Conservation (phyloP, 192 early-diverging fungal species). For the Phlyctochytrium bullatum region DNA sequence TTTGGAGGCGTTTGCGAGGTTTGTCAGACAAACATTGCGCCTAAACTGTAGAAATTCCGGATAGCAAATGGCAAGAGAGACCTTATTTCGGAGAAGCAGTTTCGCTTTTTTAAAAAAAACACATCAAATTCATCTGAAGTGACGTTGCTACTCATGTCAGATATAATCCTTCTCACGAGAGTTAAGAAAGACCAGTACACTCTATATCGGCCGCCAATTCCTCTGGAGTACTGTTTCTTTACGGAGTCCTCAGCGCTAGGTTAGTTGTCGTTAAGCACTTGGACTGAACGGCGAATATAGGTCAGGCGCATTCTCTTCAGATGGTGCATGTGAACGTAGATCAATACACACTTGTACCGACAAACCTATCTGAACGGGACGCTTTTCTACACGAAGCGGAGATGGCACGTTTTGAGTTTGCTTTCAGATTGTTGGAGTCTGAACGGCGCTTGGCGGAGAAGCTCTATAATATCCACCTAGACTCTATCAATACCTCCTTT, state of each 20-base stretch:
- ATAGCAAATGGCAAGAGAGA: constrained; percentile 45
- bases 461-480: not conserved
- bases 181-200: constrained; percentile 42
- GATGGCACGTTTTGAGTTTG: not conserved
- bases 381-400: not conserved
- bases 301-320: too few relatives aligned
- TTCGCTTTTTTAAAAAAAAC: constrained; percentile 42
- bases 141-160: constrained; percentile 47
- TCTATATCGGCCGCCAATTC: constrained; percentile 52
- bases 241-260: constrained; percentile 22
- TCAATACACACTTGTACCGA: not conserved
- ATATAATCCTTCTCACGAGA: constrained; percentile 41
- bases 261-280: not conserved
- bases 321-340: not conserved
- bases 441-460: not conserved
- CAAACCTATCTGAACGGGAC: not conserved
- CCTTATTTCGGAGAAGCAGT: constrained; percentile 46
- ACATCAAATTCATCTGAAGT: constrained; percentile 42
- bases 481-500: too few relatives aligned
- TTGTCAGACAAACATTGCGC: constrained; percentile 2
- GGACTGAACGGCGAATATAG: too few relatives aligned
- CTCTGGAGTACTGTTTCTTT: constrained; percentile 45
- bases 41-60: constrained; percentile 46
- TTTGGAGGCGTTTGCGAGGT: constrained; percentile 48
- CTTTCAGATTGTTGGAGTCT: not conserved